A percentile compares a stretch with the other conserved stretches of the same genome.
These are phyloP conservation scores for Wilcoxina mikolae DNA, from an alignment of 495 filamentous ascomycete genomes.

Conservation along the genomic window DNA sequence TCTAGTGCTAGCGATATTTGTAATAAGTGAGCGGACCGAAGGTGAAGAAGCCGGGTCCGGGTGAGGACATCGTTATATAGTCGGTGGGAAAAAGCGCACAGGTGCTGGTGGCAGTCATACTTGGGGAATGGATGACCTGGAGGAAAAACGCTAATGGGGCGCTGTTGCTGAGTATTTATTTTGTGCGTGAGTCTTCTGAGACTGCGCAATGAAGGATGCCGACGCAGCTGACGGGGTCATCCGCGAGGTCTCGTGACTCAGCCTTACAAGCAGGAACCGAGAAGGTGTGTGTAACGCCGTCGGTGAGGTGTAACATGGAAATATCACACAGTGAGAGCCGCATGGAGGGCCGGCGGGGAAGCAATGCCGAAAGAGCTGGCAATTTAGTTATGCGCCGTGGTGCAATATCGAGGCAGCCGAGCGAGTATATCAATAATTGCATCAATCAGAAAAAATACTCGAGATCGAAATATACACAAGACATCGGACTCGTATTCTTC, in stretches of 20 bases:
- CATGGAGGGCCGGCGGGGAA: not conserved
- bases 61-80: not conserved
- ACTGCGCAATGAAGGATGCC: conserved; percentile 12
- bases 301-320: not conserved
- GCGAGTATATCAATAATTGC: no score
- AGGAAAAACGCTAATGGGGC: not conserved
- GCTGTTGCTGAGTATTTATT: not conserved
- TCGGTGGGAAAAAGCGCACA: not conserved
- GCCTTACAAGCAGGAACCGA: not conserved
- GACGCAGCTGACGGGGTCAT: not conserved
- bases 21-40: not conserved
- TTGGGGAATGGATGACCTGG: not conserved
- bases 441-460: no score
- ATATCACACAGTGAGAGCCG: not conserved
- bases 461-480: no score
- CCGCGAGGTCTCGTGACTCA: not conserved
- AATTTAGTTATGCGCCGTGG: no score
- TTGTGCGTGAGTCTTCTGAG: not conserved
- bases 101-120: not conserved
- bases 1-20: no score
- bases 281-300: not conserved
- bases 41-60: not conserved
- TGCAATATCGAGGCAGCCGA: no score
- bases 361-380: not conserved
- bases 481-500: no score